Percentiles rank a stretch among this genome's conserved stretches.
Evolutionary conservation across 345 rosid species (phyloP).

Genomic region (Sisymbrium irio): DNA sequence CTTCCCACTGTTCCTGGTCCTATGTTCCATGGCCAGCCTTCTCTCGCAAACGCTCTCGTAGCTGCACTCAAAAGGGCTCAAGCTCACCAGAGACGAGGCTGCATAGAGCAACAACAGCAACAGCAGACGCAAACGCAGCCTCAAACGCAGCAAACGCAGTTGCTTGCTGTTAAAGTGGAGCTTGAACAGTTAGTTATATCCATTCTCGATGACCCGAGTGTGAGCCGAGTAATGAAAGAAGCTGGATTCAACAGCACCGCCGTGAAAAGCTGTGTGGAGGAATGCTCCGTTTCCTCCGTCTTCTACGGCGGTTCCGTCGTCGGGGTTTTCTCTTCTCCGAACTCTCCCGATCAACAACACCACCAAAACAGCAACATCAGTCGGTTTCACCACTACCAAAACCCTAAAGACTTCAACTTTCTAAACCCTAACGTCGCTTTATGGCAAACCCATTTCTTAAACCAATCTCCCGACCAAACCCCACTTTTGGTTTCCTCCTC

Average conservation of each 20-base stretch:
- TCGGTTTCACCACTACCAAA: conserved; percentile 29
- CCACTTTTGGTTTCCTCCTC: conserved; percentile 38
- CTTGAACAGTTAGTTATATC: conserved; percentile 68
- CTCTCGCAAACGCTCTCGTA: conserved; percentile 70
- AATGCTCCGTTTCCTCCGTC: conserved; percentile 58
- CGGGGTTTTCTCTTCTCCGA: conserved; percentile 84
- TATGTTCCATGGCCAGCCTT: conserved; percentile 48
- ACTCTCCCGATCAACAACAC: conserved; percentile 53
- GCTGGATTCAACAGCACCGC: conserved; percentile 86
- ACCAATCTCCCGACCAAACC: conserved; percentile 49
- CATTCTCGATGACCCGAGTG: conserved; percentile 81
- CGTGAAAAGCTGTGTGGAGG: conserved; percentile 70
- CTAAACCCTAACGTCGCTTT: conserved; percentile 44
- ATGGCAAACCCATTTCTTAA: conserved; percentile 65
- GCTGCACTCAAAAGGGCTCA: conserved; percentile 83
- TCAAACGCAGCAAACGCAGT: conserved; percentile 46
- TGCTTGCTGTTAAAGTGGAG: conserved; percentile 65
- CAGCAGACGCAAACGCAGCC: conserved; percentile 42
- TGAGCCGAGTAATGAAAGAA: conserved; percentile 89
- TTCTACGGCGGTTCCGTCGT: conserved; percentile 49
- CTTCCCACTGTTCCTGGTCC: conserved; percentile 59
- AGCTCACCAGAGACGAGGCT: conserved; percentile 76
- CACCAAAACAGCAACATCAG: conserved; percentile 11
- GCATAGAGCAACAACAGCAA: conserved; percentile 55
- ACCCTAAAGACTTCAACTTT: conserved; percentile 41